phyloP scores from a whole-genome alignment of 768 basidiomycete genomes.

The Jaapia argillacea region DNA sequence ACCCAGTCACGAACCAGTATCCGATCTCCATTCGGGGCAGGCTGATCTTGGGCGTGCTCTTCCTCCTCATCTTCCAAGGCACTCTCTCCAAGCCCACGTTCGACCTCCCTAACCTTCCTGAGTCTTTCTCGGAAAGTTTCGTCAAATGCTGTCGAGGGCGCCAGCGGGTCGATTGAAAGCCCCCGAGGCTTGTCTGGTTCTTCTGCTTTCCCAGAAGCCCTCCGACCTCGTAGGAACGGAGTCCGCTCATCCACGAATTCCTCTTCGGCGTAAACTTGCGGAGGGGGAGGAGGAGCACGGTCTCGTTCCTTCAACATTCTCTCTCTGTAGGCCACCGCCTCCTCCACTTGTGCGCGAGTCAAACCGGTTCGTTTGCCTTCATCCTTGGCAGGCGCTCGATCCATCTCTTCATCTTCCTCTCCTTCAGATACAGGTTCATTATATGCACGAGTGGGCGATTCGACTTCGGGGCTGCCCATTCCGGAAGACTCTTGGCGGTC shows the following conservation, averaged over 20 bases:
- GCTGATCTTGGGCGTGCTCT: conserved; percentile 22
- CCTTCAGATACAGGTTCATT: conserved; percentile 92
- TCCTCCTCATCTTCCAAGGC: conserved; percentile 21
- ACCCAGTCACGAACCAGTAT: conserved; percentile 57
- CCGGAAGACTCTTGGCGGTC: conserved; percentile 32
- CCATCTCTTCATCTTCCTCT: conserved; percentile 78
- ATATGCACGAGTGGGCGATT: conserved; percentile 30
- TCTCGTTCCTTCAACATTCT: conserved; percentile 52
- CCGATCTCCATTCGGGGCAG: conserved; percentile 32
- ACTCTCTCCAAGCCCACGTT: conserved; percentile 32
- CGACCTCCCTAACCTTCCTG: conserved; percentile 17
- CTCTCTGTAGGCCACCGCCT: conserved; percentile 82
- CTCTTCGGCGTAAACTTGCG: conserved; percentile 15
- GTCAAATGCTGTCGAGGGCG: conserved; percentile 75
- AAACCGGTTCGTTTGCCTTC: conserved; percentile 78
- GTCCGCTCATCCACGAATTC: conserved; percentile 24
- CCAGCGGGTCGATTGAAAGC: conserved; percentile 79
- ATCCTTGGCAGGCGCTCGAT: conserved; percentile 60
- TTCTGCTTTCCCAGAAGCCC: conserved; percentile 10
- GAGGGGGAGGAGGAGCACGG: conserved; percentile 6
- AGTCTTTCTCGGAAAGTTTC: conserved; percentile 70
- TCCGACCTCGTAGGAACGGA: conserved; percentile 22
- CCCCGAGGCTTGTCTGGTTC: conserved; percentile 15
- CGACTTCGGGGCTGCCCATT: conserved; percentile 27
- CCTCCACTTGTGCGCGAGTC: conserved; percentile 62